Percentiles rank a stretch among this genome's conserved stretches.
phyloP scores from a whole-genome alignment of 2,329 filamentous ascomycete species.

The Zarea fungicola region DNA sequence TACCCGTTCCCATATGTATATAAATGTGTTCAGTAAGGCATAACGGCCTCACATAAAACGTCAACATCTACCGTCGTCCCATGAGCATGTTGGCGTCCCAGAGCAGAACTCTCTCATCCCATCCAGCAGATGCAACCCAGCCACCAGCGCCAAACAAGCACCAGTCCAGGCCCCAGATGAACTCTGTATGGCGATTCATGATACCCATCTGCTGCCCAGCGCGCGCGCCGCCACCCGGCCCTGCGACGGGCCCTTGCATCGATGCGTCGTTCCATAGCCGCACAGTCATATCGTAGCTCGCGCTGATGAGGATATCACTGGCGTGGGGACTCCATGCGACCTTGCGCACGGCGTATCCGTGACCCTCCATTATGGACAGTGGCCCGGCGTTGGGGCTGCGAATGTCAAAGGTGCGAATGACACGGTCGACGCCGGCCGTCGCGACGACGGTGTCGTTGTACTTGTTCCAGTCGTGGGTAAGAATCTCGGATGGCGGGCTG shows the following conservation, averaged over 20 bases:
- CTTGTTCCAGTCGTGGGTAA: slow-evolving; percentile 99
- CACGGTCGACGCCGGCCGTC: slow-evolving; percentile 80
- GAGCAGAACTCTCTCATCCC: slow-evolving; percentile 86
- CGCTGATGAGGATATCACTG: slow-evolving; percentile 79
- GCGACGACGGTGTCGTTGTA: slow-evolving; percentile 82
- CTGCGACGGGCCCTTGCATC: slow-evolving; percentile 26
- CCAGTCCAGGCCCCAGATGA: slow-evolving; percentile 95
- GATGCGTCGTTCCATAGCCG: slow-evolving; percentile 82
- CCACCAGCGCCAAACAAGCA: slow-evolving; percentile 92
- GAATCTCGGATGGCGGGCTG: slow-evolving; percentile 67
- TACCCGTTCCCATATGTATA: too few relatives aligned
- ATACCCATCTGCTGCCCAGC: slow-evolving; percentile 70
- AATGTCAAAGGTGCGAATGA: slow-evolving; percentile 87
- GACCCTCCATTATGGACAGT: slow-evolving; percentile 68
- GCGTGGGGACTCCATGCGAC: slow-evolving; percentile 91
- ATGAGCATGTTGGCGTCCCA: slow-evolving; percentile 72
- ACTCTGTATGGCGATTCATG: slow-evolving; percentile 93
- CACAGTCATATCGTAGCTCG: slow-evolving; percentile 97
- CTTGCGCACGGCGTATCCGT: slow-evolving; percentile 84
- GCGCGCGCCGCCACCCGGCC: slow-evolving; percentile 33
- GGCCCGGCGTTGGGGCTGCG: slow-evolving; percentile 70
- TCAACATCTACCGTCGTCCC: slow-evolving; percentile 24
- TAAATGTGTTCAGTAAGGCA: too few relatives aligned
- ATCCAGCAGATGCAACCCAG: slow-evolving; percentile 91
- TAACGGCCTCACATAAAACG: too few relatives aligned